Evolutionary conservation across 2,329 filamentous ascomycete species (phyloP).

Genomic region (Penicillium sp.): DNA sequence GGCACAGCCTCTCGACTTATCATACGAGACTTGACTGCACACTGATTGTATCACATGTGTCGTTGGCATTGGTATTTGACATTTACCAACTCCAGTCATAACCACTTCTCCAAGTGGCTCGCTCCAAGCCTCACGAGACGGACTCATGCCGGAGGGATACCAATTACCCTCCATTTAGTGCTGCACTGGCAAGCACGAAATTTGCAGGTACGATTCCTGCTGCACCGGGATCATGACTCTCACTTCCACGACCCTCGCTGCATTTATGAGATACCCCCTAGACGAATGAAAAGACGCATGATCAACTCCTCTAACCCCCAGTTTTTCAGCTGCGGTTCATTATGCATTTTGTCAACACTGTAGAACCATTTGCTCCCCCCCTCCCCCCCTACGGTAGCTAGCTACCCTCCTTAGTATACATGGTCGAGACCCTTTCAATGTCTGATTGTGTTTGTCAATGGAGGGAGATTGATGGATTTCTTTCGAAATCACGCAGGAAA

Average conservation of each 20-base stretch:
- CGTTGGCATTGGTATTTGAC: background rate
- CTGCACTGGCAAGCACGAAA: background rate
- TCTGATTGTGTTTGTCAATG: constrained; percentile 50
- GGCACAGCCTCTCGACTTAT: too few relatives aligned
- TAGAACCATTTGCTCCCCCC: background rate
- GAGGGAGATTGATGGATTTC: constrained; percentile 43
- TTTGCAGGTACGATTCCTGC: constrained; percentile 5
- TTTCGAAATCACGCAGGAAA: constrained; percentile 27
- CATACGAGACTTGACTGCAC: background rate
- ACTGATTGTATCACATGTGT: background rate
- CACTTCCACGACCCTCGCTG: background rate
- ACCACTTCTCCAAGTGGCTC: background rate
- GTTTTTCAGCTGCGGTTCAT: background rate
- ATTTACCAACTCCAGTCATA: background rate
- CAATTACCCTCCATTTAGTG: background rate
- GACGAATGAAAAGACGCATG: constrained; percentile 18
- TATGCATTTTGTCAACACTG: background rate
- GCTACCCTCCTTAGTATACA: constrained; percentile 47
- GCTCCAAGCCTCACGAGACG: background rate
- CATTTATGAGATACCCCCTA: constrained; percentile 17
- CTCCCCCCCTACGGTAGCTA: background rate
- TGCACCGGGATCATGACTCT: background rate
- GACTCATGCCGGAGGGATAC: background rate
- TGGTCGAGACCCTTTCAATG: constrained; percentile 46
- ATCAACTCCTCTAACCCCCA: background rate